Conservation (phyloP, 306 rosid genomes). For the Abrus precatorius region DNA sequence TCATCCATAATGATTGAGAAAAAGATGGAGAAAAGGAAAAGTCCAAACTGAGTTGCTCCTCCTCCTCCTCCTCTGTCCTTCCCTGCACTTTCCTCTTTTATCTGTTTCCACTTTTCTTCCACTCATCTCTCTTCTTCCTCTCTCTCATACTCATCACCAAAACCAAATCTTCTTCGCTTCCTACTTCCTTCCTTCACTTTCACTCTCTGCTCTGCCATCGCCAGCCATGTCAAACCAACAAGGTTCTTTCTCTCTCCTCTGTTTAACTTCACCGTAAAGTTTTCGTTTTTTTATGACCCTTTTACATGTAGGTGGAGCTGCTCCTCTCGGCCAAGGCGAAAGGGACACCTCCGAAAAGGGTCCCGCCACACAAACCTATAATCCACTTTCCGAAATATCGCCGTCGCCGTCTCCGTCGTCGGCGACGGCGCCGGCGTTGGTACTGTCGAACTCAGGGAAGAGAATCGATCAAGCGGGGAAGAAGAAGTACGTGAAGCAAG, state of each 20-base stretch:
- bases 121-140: neutral
- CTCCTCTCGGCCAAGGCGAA: conserved; percentile 45
- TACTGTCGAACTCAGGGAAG: conserved; percentile 93
- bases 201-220: conserved; percentile 25
- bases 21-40: conserved; percentile 9
- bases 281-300: conserved; percentile 35
- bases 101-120: neutral
- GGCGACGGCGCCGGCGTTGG: conserved; percentile 90
- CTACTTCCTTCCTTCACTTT: conserved; percentile 6
- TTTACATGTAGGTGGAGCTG: conserved; percentile 40
- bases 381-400: conserved; percentile 57
- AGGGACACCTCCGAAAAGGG: conserved; percentile 56
- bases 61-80: neutral
- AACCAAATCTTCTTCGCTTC: neutral
- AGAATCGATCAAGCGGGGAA: conserved; percentile 93
- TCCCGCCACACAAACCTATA: conserved; percentile 54
- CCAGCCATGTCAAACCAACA: conserved; percentile 50
- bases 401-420: conserved; percentile 89
- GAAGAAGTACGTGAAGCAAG: conserved; percentile 99
- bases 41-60: conserved; percentile 8
- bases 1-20: too few relatives aligned
- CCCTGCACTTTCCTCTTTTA: neutral
- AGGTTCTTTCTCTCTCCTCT: conserved; percentile 45
- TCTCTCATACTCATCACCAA: neutral
- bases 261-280: conserved; percentile 5